These are phyloP conservation scores for Anacardium occidentale DNA, from an alignment of 345 rosid genomes.

Conservation along the genomic window DNA sequence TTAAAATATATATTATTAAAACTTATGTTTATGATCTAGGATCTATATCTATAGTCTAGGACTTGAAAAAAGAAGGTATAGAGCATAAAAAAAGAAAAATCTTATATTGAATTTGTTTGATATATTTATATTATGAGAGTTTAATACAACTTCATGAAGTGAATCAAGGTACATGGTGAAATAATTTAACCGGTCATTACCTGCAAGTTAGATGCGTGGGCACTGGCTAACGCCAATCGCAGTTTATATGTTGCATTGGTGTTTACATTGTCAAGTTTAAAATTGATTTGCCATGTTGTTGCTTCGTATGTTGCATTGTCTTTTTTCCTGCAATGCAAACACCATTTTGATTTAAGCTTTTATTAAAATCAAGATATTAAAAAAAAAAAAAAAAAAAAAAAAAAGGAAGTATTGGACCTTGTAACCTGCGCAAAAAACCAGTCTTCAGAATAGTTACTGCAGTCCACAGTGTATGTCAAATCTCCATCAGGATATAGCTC, in stretches of 20 bases:
- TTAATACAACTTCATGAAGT: no score
- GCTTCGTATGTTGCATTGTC: conserved; percentile 44
- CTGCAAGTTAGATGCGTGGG: conserved; percentile 53
- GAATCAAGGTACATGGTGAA: not conserved
- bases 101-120: no score
- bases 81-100: no score
- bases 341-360: not conserved
- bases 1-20: no score
- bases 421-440: conserved; percentile 90
- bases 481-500: conserved; percentile 74
- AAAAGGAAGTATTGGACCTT: conserved; percentile 44
- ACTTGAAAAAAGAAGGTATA: no score
- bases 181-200: conserved; percentile 21
- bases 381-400: not conserved
- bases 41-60: no score
- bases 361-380: no score
- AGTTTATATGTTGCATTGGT: conserved; percentile 37
- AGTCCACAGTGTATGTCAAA: conserved; percentile 56
- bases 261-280: conserved; percentile 34
- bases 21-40: no score
- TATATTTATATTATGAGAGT: no score
- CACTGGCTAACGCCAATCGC: conserved; percentile 57
- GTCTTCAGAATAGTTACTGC: conserved; percentile 53
- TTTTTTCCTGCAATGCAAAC: conserved; percentile 43
- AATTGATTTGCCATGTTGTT: conserved; percentile 76